phyloP scores from a whole-genome alignment of 306 rosid species.

The Ormosia semicastrata region DNA sequence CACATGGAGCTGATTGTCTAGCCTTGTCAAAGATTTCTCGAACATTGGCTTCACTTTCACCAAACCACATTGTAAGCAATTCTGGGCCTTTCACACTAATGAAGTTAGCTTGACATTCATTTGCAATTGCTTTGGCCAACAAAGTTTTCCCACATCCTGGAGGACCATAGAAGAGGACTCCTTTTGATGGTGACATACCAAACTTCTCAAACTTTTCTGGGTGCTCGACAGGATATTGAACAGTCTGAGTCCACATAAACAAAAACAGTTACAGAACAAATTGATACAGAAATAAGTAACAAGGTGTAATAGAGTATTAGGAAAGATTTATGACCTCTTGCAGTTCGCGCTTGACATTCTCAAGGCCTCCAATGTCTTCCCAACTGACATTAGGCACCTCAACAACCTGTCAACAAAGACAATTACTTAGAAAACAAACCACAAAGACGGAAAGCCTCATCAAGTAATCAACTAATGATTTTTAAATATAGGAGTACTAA shows the following conservation, averaged over 20 bases:
- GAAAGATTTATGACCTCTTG: constrained; percentile 45
- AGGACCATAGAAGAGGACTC: constrained; percentile 64
- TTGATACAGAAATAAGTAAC: not conserved
- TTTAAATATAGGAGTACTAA: not conserved
- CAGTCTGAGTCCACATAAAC: constrained; percentile 39
- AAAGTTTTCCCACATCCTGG: constrained; percentile 65
- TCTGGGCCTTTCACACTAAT: constrained; percentile 60
- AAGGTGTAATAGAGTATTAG: not conserved
- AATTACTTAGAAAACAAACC: not conserved
- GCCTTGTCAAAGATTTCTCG: constrained; percentile 63
- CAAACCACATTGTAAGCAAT: constrained; percentile 65
- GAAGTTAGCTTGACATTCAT: constrained; percentile 62
- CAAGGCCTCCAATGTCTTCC: constrained; percentile 65
- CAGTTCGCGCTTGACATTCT: constrained; percentile 59
- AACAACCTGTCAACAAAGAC: constrained; percentile 42
- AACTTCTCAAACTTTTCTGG: constrained; percentile 60
- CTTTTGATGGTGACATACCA: constrained; percentile 66
- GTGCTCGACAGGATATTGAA: constrained; percentile 66
- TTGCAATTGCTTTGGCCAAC: constrained; percentile 62
- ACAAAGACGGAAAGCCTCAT: not conserved
- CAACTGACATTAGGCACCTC: constrained; percentile 62
- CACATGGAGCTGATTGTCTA: constrained; percentile 57
- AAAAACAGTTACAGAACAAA: constrained; percentile 4
- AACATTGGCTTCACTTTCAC: constrained; percentile 70
- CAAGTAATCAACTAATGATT: not conserved